phyloP scores from a whole-genome alignment of 2,329 filamentous ascomycete species.

The Venturia aucupariae region DNA sequence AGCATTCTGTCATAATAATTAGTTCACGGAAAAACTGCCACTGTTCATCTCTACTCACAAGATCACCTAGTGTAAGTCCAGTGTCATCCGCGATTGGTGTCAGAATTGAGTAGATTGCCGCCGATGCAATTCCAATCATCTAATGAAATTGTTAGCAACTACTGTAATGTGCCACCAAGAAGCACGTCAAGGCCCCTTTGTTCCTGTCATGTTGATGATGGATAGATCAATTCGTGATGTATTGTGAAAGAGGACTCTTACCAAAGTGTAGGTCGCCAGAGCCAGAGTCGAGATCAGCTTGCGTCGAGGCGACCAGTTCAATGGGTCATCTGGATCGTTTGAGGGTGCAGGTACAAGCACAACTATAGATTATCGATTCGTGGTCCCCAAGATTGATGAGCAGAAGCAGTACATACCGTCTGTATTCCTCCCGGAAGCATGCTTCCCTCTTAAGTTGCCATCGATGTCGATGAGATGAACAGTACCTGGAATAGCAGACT shows the following conservation, averaged over 20 bases:
- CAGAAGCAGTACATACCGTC: conserved; percentile 25
- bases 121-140: conserved; percentile 6
- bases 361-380: conserved; percentile 37
- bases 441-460: conserved; percentile 24
- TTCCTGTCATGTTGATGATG: neutral
- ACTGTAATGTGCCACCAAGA: neutral
- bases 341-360: conserved; percentile 22
- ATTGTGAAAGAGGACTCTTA: neutral
- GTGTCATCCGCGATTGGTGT: conserved; percentile 28
- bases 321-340: conserved; percentile 30
- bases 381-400: conserved; percentile 32
- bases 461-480: conserved; percentile 37
- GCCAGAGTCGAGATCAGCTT: conserved; percentile 24
- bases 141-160: neutral
- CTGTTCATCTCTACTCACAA: conserved; percentile 19
- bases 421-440: conserved; percentile 20
- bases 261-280: conserved; percentile 3
- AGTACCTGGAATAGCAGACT: conserved; percentile 30
- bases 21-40: neutral
- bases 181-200: neutral
- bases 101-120: conserved; percentile 5
- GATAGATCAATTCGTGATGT: neutral
- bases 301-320: conserved; percentile 30
- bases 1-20: conserved; percentile 25
- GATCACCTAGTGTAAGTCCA: conserved; percentile 34